Evolutionary conservation across 78 protist genomes (phyloP).

Genomic region (Blattamonas nauphoetae): DNA sequence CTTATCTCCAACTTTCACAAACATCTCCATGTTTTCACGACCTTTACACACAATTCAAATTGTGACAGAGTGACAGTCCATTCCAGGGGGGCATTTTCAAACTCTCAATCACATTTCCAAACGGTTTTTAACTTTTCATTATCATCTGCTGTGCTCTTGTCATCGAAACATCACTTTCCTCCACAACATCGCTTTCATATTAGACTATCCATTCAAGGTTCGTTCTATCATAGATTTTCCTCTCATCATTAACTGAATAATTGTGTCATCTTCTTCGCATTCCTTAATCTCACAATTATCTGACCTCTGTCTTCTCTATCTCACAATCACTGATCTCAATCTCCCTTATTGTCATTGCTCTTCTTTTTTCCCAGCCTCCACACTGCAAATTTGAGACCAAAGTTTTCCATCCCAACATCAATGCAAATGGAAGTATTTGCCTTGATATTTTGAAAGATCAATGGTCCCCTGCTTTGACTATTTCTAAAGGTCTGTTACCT

Average conservation of each 20-base stretch:
- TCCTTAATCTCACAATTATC: too few species aligned
- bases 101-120: not conserved
- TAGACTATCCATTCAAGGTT: not conserved
- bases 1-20: too few species aligned
- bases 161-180: not conserved
- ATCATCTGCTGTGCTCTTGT: not conserved
- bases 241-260: too few species aligned
- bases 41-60: too few species aligned
- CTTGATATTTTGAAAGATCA: constrained; percentile 76
- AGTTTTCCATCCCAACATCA: constrained; percentile 82
- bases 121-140: not conserved
- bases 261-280: too few species aligned
- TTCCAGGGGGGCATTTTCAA: not conserved
- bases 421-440: constrained; percentile 73
- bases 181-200: not conserved
- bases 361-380: not conserved
- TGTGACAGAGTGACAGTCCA: not conserved
- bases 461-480: constrained; percentile 88
- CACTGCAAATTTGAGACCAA: constrained; percentile 55
- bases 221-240: not conserved
- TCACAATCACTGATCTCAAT: not conserved
- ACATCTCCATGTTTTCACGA: too few species aligned
- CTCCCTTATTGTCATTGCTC: not conserved
- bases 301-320: too few species aligned
- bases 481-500: constrained; percentile 29